Percentiles rank a stretch among this genome's conserved stretches.
These are phyloP conservation scores for Aureobasidium namibiae DNA, from an alignment of 2,329 filamentous ascomycete species.

Conservation along the genomic window DNA sequence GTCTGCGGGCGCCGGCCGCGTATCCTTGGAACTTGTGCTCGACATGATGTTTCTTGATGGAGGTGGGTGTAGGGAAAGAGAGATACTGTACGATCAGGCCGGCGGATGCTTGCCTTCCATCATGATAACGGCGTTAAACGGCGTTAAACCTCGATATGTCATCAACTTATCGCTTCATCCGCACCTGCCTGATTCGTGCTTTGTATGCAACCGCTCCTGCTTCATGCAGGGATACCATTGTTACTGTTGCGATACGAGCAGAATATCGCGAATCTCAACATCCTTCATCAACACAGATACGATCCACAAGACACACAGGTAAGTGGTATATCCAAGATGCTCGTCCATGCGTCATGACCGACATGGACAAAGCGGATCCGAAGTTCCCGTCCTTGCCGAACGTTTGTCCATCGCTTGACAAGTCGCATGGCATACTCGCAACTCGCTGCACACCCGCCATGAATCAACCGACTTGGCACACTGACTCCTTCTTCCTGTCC, in stretches of 20 bases:
- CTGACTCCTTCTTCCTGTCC: neutral
- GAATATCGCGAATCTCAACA: too few relatives aligned
- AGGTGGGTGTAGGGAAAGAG: neutral
- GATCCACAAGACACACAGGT: neutral
- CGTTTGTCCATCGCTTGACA: conserved; percentile 4
- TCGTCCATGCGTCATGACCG: neutral
- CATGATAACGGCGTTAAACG: conserved; percentile 1
- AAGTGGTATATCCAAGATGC: neutral
- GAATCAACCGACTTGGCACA: conserved; percentile 1
- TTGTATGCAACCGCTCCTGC: neutral
- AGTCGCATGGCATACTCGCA: neutral
- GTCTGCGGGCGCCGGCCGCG: conserved; percentile 52
- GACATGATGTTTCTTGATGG: neutral
- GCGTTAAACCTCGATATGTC: neutral
- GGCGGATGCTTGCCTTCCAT: neutral
- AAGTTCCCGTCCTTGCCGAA: neutral
- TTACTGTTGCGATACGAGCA: neutral
- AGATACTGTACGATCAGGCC: too few relatives aligned
- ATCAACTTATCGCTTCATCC: neutral
- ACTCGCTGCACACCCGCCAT: neutral
- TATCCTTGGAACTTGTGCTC: conserved; percentile 16
- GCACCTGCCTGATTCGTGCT: neutral
- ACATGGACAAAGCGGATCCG: neutral
- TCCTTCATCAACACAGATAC: neutral
- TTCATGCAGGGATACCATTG: neutral